phyloP scores from a whole-genome alignment of 257 asterid species.

The Fraxinus quadrangulata region DNA sequence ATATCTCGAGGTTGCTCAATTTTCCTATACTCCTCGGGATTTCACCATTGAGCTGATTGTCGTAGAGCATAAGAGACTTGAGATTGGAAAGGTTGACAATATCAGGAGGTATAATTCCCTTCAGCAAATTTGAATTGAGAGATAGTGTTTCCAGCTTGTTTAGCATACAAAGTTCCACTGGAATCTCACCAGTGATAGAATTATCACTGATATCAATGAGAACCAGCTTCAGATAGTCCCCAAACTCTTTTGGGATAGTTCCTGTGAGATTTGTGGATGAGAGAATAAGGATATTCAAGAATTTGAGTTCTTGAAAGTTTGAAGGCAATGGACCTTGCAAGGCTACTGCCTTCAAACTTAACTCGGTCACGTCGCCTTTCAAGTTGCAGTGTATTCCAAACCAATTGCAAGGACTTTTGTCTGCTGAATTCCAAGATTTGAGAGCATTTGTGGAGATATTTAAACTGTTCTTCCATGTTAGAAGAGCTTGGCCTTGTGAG shows the following conservation, averaged over 20 bases:
- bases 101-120: constrained; percentile 62
- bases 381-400: constrained; percentile 67
- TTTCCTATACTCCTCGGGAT: constrained; percentile 68
- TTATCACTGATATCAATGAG: constrained; percentile 73
- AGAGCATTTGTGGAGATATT: constrained; percentile 47
- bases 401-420: constrained; percentile 75
- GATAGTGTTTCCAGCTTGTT: constrained; percentile 48
- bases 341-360: constrained; percentile 57
- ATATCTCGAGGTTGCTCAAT: constrained; percentile 52
- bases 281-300: constrained; percentile 55
- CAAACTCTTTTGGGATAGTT: constrained; percentile 68
- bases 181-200: constrained; percentile 70
- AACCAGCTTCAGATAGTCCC: constrained; percentile 54
- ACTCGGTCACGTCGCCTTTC: constrained; percentile 53
- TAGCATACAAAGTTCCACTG: constrained; percentile 62
- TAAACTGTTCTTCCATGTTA: constrained; percentile 68
- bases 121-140: constrained; percentile 58
- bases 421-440: constrained; percentile 58
- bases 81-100: constrained; percentile 64
- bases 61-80: constrained; percentile 57
- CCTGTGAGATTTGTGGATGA: constrained; percentile 85
- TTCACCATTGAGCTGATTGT: constrained; percentile 80
- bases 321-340: constrained; percentile 85
- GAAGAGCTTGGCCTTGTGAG: constrained; percentile 63
- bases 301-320: constrained; percentile 53